Evolutionary conservation across 176 grass and related monocot genomes (phyloP).

Genomic region (Poa annua): DNA sequence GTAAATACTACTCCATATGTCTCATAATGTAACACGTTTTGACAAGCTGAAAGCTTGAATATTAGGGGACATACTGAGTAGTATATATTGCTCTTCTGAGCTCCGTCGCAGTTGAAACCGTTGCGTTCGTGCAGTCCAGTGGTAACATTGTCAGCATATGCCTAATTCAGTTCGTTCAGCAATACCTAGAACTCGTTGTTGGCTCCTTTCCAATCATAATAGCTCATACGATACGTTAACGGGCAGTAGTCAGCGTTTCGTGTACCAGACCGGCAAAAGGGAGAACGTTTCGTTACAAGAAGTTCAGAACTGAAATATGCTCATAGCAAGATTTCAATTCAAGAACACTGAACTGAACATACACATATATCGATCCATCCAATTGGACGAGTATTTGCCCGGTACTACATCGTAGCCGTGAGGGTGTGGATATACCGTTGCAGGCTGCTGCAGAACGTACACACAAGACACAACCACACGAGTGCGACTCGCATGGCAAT

Average conservation of each 20-base stretch:
- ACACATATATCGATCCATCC: not conserved
- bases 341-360: not conserved
- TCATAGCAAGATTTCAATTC: not conserved
- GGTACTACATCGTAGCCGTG: constrained; percentile 4
- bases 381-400: not conserved
- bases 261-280: not conserved
- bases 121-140: not conserved
- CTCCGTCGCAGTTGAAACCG: not conserved
- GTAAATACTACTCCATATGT: not conserved
- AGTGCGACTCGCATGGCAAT: not conserved
- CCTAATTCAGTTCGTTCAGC: constrained; percentile 43
- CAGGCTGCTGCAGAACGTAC: too few relatives aligned
- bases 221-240: not conserved
- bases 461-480: too few relatives aligned
- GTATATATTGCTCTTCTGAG: not conserved
- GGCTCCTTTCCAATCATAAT: not conserved
- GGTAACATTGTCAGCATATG: constrained; percentile 2
- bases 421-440: not conserved
- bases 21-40: too few relatives aligned
- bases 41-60: too few relatives aligned
- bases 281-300: not conserved
- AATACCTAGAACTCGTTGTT: not conserved
- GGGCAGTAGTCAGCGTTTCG: not conserved
- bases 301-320: not conserved
- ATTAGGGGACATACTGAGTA: too few relatives aligned